phyloP scores from a whole-genome alignment of 2,329 filamentous ascomycete genomes.

The Pestalotiopsis sp. region DNA sequence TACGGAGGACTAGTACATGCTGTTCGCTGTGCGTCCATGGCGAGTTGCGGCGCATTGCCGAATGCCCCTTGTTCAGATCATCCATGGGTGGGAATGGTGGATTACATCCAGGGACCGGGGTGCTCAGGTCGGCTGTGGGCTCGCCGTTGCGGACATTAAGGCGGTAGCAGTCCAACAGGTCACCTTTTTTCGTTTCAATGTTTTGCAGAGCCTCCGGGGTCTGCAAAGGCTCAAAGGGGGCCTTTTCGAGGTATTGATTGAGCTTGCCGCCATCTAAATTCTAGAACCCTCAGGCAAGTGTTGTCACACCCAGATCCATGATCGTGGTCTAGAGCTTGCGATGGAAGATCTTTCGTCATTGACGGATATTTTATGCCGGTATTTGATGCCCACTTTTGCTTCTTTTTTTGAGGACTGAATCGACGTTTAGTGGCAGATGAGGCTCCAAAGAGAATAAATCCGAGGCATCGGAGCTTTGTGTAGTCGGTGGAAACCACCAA shows the following conservation, averaged over 20 bases:
- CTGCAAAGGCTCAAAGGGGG: too few relatives aligned
- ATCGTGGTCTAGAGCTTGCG: neutral
- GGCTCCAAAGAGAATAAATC: neutral
- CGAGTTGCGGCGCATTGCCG: slow-evolving; percentile 2
- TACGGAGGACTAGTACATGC: neutral
- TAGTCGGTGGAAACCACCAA: neutral
- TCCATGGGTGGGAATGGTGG: neutral
- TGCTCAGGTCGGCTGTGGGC: neutral
- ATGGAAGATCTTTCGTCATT: neutral
- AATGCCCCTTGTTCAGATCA: slow-evolving; percentile 8
- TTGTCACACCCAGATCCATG: neutral
- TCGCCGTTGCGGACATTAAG: neutral
- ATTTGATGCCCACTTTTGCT: neutral
- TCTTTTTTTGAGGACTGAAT: neutral
- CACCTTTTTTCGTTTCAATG: neutral
- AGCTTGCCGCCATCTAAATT: neutral
- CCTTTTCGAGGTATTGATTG: neutral
- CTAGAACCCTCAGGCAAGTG: neutral
- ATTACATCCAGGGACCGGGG: neutral
- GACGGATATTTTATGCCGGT: neutral
- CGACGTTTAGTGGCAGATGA: neutral
- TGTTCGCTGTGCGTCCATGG: neutral
- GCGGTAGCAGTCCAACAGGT: neutral
- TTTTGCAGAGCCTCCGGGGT: neutral
- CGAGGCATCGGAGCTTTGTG: neutral